phyloP scores from a whole-genome alignment of 192 early-diverging fungal genomes.

The Rhizoclosmatium sp. region DNA sequence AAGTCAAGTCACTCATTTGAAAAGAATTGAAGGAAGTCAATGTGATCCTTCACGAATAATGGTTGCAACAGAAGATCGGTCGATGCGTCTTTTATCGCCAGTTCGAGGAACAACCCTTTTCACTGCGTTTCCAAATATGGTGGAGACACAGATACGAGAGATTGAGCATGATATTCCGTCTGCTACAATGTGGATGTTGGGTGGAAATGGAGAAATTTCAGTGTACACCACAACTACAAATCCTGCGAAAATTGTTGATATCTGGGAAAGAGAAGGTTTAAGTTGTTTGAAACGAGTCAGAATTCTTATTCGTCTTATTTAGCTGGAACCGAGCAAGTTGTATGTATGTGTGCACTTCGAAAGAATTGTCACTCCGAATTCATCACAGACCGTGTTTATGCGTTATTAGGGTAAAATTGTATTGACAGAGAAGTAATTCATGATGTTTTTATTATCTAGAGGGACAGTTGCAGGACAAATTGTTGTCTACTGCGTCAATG shows the following conservation, averaged over 20 bases:
- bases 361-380: constrained; percentile 1
- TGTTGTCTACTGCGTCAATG: constrained; percentile 47
- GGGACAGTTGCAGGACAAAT: constrained; percentile 63
- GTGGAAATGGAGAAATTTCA: constrained; percentile 49
- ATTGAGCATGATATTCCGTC: constrained; percentile 52
- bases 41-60: constrained; percentile 50
- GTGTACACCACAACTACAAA: constrained; percentile 54
- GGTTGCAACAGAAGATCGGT: constrained; percentile 50
- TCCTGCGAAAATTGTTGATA: constrained; percentile 51
- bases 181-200: constrained; percentile 48
- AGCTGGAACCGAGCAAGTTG: constrained; percentile 39
- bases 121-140: constrained; percentile 58
- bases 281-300: neutral
- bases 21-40: constrained; percentile 24
- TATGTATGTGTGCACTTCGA: constrained; percentile 46
- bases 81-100: constrained; percentile 52
- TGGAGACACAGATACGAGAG: constrained; percentile 40
- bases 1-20: constrained; percentile 34
- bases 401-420: constrained; percentile 36
- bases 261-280: constrained; percentile 49
- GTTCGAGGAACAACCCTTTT: constrained; percentile 54
- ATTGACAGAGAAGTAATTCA: neutral
- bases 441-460: constrained; percentile 5
- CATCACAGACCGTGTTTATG: constrained; percentile 36
- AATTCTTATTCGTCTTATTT: neutral